Evolutionary conservation across 176 grass and related monocot species (phyloP).

Genomic region (Coix lacrymajobi): DNA sequence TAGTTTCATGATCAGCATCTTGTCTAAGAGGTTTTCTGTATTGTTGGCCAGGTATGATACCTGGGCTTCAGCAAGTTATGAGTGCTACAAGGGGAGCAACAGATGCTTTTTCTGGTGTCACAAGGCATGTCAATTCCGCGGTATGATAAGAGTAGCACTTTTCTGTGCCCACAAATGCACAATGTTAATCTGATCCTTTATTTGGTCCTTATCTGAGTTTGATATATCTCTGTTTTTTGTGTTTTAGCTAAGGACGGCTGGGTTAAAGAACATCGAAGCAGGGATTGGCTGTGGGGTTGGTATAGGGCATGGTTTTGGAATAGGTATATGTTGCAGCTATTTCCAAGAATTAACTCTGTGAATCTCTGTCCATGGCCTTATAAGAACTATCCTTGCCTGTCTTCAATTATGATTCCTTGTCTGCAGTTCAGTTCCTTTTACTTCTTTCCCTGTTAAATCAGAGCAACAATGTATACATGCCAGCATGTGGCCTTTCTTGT

Average conservation of each 20-base stretch:
- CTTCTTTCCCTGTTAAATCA: background rate
- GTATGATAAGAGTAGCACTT: conserved; percentile 36
- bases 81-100: conserved; percentile 83
- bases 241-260: conserved; percentile 62
- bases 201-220: conserved; percentile 4
- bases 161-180: background rate
- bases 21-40: background rate
- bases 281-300: conserved; percentile 94
- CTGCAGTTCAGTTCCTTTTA: background rate
- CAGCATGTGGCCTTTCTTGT: background rate
- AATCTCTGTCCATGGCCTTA: background rate
- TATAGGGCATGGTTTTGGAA: conserved; percentile 88
- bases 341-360: background rate
- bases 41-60: conserved; percentile 69
- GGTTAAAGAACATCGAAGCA: conserved; percentile 74
- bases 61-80: conserved; percentile 83
- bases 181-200: conserved; percentile 6
- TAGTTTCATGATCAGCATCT: background rate
- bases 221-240: background rate
- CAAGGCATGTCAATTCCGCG: conserved; percentile 69
- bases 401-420: background rate
- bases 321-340: conserved; percentile 49
- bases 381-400: background rate
- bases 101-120: conserved; percentile 82
- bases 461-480: background rate